Evolutionary conservation across 2,329 filamentous ascomycete species (phyloP).

Genomic region (Phoma sp.): DNA sequence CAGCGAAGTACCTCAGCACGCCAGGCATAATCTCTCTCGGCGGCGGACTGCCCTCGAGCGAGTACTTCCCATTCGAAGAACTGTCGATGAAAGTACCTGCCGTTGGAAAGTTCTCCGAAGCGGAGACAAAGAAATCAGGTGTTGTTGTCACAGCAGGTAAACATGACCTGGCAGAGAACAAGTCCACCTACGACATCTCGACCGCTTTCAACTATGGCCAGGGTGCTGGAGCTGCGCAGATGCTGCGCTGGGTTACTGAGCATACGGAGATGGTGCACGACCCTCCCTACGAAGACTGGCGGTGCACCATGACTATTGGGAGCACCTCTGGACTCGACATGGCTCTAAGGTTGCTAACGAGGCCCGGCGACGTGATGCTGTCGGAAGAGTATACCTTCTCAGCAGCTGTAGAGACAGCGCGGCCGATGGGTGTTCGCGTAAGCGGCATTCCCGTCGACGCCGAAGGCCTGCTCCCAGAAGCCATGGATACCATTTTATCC

Average conservation of each 20-base stretch:
- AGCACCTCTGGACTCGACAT: conserved; percentile 88
- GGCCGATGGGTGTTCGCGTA: conserved; percentile 67
- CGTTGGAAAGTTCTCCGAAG: conserved; percentile 72
- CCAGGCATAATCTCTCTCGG: conserved; percentile 91
- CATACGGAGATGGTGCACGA: conserved; percentile 90
- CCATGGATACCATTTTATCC: conserved; percentile 67
- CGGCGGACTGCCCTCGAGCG: conserved; percentile 84
- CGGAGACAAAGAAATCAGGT: conserved; percentile 67
- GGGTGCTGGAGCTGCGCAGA: conserved; percentile 81
- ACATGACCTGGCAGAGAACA: conserved; percentile 75
- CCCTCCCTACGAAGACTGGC: conserved; percentile 91
- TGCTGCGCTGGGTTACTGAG: conserved; percentile 90
- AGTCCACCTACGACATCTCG: conserved; percentile 73
- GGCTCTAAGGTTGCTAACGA: conserved; percentile 79
- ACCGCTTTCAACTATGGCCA: conserved; percentile 95
- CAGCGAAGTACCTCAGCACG: conserved; percentile 77
- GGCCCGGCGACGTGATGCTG: conserved; percentile 76
- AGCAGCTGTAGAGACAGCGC: conserved; percentile 71
- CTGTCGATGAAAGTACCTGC: conserved; percentile 76
- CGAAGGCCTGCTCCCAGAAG: conserved; percentile 67
- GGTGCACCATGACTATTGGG: conserved; percentile 80
- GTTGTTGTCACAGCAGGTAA: conserved; percentile 74
- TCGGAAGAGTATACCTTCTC: conserved; percentile 94
- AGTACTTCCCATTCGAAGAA: conserved; percentile 91
- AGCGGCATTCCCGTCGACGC: conserved; percentile 69